phyloP scores from a whole-genome alignment of 176 grass and related monocot genomes.

The Aegilops bicornis region DNA sequence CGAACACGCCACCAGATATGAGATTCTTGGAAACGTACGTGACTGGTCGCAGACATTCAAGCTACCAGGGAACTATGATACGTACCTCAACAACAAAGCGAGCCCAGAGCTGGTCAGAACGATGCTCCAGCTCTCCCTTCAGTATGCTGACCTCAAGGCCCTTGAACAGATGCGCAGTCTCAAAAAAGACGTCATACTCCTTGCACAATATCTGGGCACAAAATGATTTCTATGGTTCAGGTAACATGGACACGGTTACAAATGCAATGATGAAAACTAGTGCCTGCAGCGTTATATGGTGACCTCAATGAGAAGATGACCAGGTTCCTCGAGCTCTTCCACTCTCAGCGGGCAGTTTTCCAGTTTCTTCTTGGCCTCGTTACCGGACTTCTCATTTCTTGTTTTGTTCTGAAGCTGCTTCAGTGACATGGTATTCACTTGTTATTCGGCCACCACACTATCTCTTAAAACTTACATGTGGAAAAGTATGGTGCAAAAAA shows the following conservation, averaged over 20 bases:
- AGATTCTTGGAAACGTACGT: not conserved
- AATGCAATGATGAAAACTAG: not conserved
- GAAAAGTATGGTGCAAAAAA: not conserved
- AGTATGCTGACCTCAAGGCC: slow-evolving; percentile 54
- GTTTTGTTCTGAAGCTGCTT: slow-evolving; percentile 28
- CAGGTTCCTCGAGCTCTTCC: slow-evolving; percentile 65
- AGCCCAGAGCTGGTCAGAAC: slow-evolving; percentile 52
- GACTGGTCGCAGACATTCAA: not conserved
- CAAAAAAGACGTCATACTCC: slow-evolving; percentile 58
- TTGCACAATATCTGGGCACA: slow-evolving; percentile 55
- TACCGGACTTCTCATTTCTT: not conserved
- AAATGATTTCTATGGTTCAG: not conserved
- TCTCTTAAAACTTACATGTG: not conserved
- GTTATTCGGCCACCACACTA: not conserved
- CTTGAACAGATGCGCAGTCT: slow-evolving; percentile 50
- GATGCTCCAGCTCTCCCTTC: slow-evolving; percentile 57
- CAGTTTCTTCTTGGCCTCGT: slow-evolving; percentile 27
- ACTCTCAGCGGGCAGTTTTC: slow-evolving; percentile 55
- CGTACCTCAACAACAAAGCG: slow-evolving; percentile 61
- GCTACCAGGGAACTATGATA: not conserved
- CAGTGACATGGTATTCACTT: not conserved
- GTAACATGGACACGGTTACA: not conserved
- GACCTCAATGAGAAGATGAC: slow-evolving; percentile 78
- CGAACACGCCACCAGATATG: not conserved
- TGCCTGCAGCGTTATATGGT: not conserved